Evolutionary conservation across 441 rosid genomes (phyloP), one percentile per base, ranked within the genome.

Genomic region (Iberis amara): DNA sequence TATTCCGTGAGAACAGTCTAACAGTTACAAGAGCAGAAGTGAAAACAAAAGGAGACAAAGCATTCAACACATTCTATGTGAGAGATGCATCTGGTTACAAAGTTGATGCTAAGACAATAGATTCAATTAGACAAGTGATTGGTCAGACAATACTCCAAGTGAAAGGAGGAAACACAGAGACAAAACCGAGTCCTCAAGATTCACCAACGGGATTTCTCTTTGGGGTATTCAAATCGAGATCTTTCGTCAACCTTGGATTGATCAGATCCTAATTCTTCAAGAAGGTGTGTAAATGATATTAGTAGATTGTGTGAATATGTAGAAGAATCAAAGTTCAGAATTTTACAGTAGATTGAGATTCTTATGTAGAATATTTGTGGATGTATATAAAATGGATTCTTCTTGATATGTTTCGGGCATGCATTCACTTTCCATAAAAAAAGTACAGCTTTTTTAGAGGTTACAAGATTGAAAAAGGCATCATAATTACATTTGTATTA

Each of bases 1-100:
- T 83, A 24, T 86, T 86, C 72, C 75, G 96, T 3, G 92, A 86
- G 67, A 86, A 81, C 58, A 83, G 96, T 68, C 92, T 86, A 14
- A 58, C 81, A 0, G 88, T 86, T 6, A 79, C 78, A 10, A 72
- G 92, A 72, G 96, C 96, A 33, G 92, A 80, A 64, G 96, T 86
- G 38, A 60, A 74, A 41, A 86, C 96, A 8, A 86, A 78, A 68
- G 74, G 62, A 40, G 85, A 83, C 39, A 86, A 83, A 71, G 96
- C 92, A 39, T 31, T 78, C 0, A 78, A 86, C 61, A 81, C 84
- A 5, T 86, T 83, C 75, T 83, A 83, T 10, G 96, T 86, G 24
- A 69, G 73, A 0, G 96, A 79, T 47, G 86, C 38, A 8, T 33
- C 11, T 33, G 38, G 95, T n/a, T 76, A 71, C 31, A 70, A 79